Evolutionary conservation across 2,329 filamentous ascomycete genomes (phyloP), one percentile per base, ranked within the genome.

Genomic region (Aspergillus piperis): DNA sequence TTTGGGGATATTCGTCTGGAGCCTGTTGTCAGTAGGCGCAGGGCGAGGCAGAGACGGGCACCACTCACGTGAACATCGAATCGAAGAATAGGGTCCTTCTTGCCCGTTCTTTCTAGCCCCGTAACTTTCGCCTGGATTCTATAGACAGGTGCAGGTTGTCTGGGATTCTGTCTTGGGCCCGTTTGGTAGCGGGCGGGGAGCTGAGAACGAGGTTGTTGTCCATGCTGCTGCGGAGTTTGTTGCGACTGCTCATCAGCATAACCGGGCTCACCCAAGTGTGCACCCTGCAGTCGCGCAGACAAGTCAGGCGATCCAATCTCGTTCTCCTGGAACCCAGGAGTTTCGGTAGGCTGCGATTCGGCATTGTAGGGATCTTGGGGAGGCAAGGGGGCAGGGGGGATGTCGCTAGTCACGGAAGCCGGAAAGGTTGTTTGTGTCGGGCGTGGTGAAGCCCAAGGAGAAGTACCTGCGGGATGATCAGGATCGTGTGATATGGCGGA

Each of bases 41-140:
- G 42, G 57, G 8, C 10, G 42, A 8, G 6, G 23, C 19, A 36
- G 23, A 23, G 6, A 15, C 17, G 47, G 19, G 51, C 54, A 10
- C 53, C 54, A 74, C 89, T 73, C 88, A 98, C 95, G 78, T 99
- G 92, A 64, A 98, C 92, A 78, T 99, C 95, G 74, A 99, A 99
- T 69, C 92, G 87, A 62, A 99, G 78, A 66, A 98, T 92, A 0
- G 93, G 92, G 71, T 99, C 95, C 78, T 98, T 99, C 77, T 96
- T 92, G 62, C 93, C 93, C 3, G 91, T 95, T 61, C 95, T 85
- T 79, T 99, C 95, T 51, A 99, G 81, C 2, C 90, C 92, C 0
- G 93, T 97, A 64, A 99, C 92, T 81, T 98, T 99, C 49, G 90
- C 92, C 74, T 96, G 92, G 39, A 99, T 84, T 77, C 91, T 94